Base-by-base conservation (phyloP, 768 basidiomycete genomes). In the Tricholoma bakamatsutake region DNA sequence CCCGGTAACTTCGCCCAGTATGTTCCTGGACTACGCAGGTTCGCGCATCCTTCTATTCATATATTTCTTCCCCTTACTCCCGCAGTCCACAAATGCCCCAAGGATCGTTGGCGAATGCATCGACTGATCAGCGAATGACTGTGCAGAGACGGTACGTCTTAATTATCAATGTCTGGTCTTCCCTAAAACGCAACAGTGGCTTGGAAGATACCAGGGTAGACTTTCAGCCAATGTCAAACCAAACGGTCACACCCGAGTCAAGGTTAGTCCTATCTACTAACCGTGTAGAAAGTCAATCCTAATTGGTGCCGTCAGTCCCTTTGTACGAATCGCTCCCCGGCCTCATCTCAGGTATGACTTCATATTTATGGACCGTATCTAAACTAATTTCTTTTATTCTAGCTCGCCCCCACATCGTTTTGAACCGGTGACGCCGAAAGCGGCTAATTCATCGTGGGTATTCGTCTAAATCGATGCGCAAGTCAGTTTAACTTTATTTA, bases 221-320 rank as follows among this genome's bases (percentile, higher is more conserved):
- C 54, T 48, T 45, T 27, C 63, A 53, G 39, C 56, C 60, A 10
- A 57, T 54, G 46, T 67, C 67, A 35, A 73, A 71, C 43, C 76
- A 76, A 62, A 73, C 69, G 53, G 62, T 73, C 52, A 80, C 79
- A 3, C 79, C 79, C 40, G 76, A 77, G 59, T 76, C 77, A 40
- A 80, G 78, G 79, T 75, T 30, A 59, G 64, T 54, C 47, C 28
- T 49, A 21, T 2, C 12, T 11, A 45, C 10, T 45, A 50, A 48
- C 39, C 10, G 34, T 47, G 42, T 31, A 48, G 34, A 52, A 46
- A 47, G 64, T 31, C 52, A 33, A n/a, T 15, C 52, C 21, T 43
- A 4, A 40, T 42, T 35, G 13, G 45, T 9, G 1, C 31, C 1
- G 11, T 46, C 40, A 66, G 65, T 49, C 62, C 62, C 6, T 55